phyloP scores from a whole-genome alignment of 2,329 filamentous ascomycete genomes.

The Mariannaea sp. region DNA sequence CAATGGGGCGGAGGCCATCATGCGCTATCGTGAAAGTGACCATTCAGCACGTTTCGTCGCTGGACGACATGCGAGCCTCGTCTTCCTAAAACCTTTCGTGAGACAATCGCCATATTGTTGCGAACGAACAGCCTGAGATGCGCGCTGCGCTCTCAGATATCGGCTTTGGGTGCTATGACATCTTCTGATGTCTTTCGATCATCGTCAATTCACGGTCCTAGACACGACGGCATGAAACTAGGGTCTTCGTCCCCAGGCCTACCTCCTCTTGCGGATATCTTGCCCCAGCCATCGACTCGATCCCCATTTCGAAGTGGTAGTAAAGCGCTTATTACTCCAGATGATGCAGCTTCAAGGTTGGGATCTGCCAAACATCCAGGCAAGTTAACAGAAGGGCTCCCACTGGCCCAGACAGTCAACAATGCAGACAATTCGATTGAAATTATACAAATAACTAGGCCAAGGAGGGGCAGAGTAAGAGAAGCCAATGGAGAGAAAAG shows the following conservation, averaged over 20 bases:
- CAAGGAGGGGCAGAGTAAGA: conserved; percentile 20
- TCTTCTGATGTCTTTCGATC: conserved; percentile 42
- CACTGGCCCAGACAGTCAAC: conserved; percentile 1
- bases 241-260: conserved; percentile 60
- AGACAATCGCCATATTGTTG: conserved; percentile 39
- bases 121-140: conserved; percentile 44
- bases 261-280: conserved; percentile 56
- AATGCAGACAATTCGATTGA: conserved; percentile 13
- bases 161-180: conserved; percentile 39
- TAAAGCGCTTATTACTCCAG: conserved; percentile 45
- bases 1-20: conserved; percentile 12
- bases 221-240: conserved; percentile 39
- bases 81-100: conserved; percentile 13
- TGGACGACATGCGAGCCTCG: not conserved
- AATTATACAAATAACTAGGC: conserved; percentile 26
- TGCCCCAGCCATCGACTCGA: conserved; percentile 44
- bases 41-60: not conserved
- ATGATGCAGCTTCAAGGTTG: conserved; percentile 45
- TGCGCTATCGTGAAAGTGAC: conserved; percentile 10
- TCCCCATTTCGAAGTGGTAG: conserved; percentile 45
- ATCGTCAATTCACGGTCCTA: conserved; percentile 40
- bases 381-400: conserved; percentile 39
- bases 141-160: conserved; percentile 52
- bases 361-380: conserved; percentile 49
- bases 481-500: conserved; percentile 18